A percentile compares a stretch with the other conserved stretches of the same genome.
phyloP scores from a whole-genome alignment of 352 stramenopile genomes.

The Saprolegnia parasitica region DNA sequence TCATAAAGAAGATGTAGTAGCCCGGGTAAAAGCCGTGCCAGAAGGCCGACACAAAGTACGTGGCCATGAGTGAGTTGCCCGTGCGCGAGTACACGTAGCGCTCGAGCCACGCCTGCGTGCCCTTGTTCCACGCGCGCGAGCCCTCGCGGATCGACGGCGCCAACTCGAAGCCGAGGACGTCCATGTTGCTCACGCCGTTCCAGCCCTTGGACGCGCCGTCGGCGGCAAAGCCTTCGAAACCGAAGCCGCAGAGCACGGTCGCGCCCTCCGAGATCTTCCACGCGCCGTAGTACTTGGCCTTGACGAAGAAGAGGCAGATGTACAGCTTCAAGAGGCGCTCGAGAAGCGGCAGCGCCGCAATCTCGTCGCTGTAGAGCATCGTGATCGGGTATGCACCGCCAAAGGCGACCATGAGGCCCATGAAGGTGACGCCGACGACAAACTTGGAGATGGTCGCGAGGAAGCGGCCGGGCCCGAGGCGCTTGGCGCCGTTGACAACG shows the following conservation, averaged over 20 bases:
- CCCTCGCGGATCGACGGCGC: slow-evolving; percentile 85
- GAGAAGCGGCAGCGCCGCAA: slow-evolving; percentile 49
- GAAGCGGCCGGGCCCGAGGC: slow-evolving; percentile 45
- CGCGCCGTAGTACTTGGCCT: slow-evolving; percentile 95
- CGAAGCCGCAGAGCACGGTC: slow-evolving; percentile 77
- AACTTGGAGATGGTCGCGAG: slow-evolving; percentile 75
- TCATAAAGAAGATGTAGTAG: slow-evolving; percentile 96
- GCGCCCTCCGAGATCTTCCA: slow-evolving; percentile 91
- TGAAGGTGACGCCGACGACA: slow-evolving; percentile 57
- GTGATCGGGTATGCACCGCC: slow-evolving; percentile 47
- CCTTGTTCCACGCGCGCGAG: slow-evolving; percentile 95
- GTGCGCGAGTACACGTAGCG: slow-evolving; percentile 94
- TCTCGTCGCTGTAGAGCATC: slow-evolving; percentile 43
- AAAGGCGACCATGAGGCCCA: slow-evolving; percentile 51
- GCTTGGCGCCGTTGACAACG: slow-evolving; percentile 56
- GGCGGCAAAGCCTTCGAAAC: slow-evolving; percentile 93
- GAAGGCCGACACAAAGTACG: slow-evolving; percentile 92
- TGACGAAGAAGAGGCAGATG: slow-evolving; percentile 86
- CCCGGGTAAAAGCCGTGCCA: slow-evolving; percentile 97
- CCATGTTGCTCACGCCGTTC: slow-evolving; percentile 94
- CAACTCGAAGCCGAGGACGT: slow-evolving; percentile 94
- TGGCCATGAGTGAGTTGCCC: slow-evolving; percentile 83
- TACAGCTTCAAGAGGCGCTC: slow-evolving; percentile 78
- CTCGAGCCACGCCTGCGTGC: slow-evolving; percentile 92
- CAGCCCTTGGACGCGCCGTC: slow-evolving; percentile 85